Evolutionary conservation across 495 filamentous ascomycete species (phyloP).

Genomic region (Neurospora sp.): DNA sequence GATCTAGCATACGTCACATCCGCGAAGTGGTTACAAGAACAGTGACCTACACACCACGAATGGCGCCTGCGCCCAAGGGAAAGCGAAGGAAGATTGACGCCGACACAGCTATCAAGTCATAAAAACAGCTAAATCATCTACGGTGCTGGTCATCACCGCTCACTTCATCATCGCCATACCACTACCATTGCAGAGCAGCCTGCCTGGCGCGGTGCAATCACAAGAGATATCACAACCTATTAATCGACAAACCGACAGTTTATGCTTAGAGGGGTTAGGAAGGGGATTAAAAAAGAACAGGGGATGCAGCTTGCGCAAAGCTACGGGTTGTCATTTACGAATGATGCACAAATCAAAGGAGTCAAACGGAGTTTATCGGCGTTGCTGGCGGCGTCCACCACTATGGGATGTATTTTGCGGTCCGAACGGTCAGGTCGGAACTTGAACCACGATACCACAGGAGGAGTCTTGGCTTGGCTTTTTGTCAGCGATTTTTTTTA

Average conservation of each 20-base stretch:
- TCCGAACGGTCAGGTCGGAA: neutral
- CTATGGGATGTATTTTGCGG: neutral
- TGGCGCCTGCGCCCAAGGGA: slow-evolving; percentile 64
- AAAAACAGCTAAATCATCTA: slow-evolving; percentile 4
- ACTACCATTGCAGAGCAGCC: neutral
- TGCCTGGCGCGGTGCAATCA: neutral
- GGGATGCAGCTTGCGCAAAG: neutral
- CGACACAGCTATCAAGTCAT: slow-evolving; percentile 22
- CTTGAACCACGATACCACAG: neutral
- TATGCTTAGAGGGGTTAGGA: neutral
- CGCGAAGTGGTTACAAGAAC: slow-evolving; percentile 66
- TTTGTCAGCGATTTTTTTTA: neutral
- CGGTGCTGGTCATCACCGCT: slow-evolving; percentile 16
- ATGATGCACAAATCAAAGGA: slow-evolving; percentile 8
- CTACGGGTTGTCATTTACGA: slow-evolving; percentile 1
- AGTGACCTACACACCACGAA: slow-evolving; percentile 61
- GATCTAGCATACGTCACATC: slow-evolving; percentile 45
- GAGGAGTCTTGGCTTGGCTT: neutral
- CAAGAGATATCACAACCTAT: neutral
- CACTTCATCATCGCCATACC: neutral
- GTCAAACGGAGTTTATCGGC: slow-evolving; percentile 10
- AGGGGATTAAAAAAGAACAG: slow-evolving; percentile 1
- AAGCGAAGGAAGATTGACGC: slow-evolving; percentile 63
- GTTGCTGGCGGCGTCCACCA: slow-evolving; percentile 16
- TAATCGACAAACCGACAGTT: neutral